phyloP scores from a whole-genome alignment of 176 grass and related monocot genomes.

The Juncus inflexus region DNA sequence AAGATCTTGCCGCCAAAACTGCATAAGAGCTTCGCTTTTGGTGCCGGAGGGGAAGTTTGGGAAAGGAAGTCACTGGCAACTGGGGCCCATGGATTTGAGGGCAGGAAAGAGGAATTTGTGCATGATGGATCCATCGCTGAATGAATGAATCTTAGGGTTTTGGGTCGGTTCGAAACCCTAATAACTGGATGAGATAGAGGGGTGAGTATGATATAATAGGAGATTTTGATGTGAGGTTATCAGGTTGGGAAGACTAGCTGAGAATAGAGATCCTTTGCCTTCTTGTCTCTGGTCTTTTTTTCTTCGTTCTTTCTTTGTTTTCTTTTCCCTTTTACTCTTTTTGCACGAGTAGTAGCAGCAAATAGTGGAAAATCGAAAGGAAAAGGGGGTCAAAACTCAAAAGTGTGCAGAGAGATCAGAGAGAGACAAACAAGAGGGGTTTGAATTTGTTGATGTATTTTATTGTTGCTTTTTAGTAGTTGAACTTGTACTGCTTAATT shows the following conservation, averaged over 20 bases:
- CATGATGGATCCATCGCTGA: conserved; percentile 35
- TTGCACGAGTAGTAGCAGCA: neutral
- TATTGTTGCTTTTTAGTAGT: too few relatives aligned
- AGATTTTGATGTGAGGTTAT: neutral
- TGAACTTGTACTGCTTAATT: neutral
- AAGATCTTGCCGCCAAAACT: conserved; percentile 76
- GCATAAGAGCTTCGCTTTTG: conserved; percentile 80
- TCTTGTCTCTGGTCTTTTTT: neutral
- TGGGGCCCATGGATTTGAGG: conserved; percentile 12
- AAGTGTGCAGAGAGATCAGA: neutral
- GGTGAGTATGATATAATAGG: neutral
- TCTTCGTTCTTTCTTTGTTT: neutral
- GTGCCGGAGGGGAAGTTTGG: neutral
- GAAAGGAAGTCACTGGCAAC: conserved; percentile 7
- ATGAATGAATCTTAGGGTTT: conserved; percentile 26
- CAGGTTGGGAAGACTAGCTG: neutral
- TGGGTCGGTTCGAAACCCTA: conserved; percentile 2
- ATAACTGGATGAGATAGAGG: neutral
- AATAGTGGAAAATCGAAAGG: neutral
- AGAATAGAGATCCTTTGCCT: conserved; percentile 5
- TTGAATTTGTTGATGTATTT: neutral
- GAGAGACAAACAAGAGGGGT: neutral
- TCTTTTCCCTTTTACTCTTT: neutral
- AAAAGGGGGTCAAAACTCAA: neutral
- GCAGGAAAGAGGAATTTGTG: conserved; percentile 21